Evolutionary conservation across 108 stramenopile genomes (phyloP), one percentile per base, ranked within the genome.

Genomic region (Chaetoceros tenuissimus): DNA sequence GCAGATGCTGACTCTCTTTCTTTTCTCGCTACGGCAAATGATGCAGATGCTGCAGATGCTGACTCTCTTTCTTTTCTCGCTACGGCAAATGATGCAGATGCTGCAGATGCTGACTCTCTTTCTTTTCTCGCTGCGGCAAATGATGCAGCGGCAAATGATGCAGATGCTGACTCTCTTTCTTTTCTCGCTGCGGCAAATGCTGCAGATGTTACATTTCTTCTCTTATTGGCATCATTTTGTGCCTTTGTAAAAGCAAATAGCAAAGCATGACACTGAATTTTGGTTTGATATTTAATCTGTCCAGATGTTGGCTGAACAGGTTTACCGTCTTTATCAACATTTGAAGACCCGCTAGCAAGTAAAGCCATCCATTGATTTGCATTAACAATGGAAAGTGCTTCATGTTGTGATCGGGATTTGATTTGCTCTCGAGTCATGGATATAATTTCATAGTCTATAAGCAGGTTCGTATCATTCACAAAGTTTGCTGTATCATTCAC

Each of bases 351-450:
- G 20, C 51, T 58, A 19, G 53, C 69, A 23, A 66, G 18, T n/a
- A 66, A 58, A 17, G 71, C 67, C 19, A 66, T 75, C 44, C 61
- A 57, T 18, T 78, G 84, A 46, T 84, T 72, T 7, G 88, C 88
- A 68, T 90, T 78, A 23, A 90, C 88, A 65, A 90, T 90, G 20
- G 88, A 84, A 64, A 86, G 84, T 3, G 88, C 88, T 57, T 89
- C 84, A 54, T 84, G 83, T 53, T 89, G 84, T 23, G 69, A 72
- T 19, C 85, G 63, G 3, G 88, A 82, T n/a, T 62, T 48, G 49
- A 89, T 82, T 55, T 89, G 84, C 16, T 77, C 70, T 17, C 77
- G 58, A 34, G 57, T 78, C 78, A 75, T 79, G 28, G 77, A 74
- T 20, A 83, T 80, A 19, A 89, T 62, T 1, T 82, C 84, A 58